phyloP scores from a whole-genome alignment of 441 rosid genomes.

The Gossypium davidsonii region DNA sequence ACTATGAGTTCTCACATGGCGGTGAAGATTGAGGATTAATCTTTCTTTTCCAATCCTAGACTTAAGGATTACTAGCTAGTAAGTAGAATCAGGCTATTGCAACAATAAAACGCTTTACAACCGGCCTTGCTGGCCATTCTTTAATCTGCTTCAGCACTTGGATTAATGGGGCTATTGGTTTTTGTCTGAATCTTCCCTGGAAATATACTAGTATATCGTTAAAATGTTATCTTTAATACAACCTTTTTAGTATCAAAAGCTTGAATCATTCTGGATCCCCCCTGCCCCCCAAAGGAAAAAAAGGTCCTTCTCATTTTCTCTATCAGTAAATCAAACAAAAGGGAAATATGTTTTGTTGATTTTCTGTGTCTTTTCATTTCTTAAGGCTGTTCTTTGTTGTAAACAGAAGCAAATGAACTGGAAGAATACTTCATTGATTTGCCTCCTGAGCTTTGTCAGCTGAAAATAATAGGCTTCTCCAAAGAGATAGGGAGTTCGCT shows the following conservation, averaged over 20 bases:
- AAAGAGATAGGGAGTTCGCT: conserved; percentile 91
- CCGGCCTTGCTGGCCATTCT: conserved; percentile 3
- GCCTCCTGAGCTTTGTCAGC: conserved; percentile 84
- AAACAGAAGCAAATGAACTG: conserved; percentile 60
- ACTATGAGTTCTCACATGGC: conserved; percentile 3
- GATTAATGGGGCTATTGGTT: neutral
- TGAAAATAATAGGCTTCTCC: conserved; percentile 84
- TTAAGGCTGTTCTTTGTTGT: conserved; percentile 13
- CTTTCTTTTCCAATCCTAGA: neutral
- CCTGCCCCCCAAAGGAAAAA: neutral
- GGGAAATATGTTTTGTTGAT: conserved; percentile 7
- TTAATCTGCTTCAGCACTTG: neutral
- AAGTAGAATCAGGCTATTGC: conserved; percentile 1
- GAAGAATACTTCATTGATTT: conserved; percentile 73
- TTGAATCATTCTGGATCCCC: neutral
- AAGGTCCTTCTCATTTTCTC: neutral
- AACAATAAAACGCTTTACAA: neutral
- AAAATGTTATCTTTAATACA: conserved; percentile 11
- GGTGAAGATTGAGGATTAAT: neutral
- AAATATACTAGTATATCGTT: neutral
- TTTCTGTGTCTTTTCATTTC: neutral
- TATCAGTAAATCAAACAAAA: conserved; percentile 3
- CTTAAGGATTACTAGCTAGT: neutral
- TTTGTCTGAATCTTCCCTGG: neutral
- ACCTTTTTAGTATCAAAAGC: neutral